phyloP scores from a whole-genome alignment of 2,329 filamentous ascomycete species.

The Colletotrichum tanaceti region DNA sequence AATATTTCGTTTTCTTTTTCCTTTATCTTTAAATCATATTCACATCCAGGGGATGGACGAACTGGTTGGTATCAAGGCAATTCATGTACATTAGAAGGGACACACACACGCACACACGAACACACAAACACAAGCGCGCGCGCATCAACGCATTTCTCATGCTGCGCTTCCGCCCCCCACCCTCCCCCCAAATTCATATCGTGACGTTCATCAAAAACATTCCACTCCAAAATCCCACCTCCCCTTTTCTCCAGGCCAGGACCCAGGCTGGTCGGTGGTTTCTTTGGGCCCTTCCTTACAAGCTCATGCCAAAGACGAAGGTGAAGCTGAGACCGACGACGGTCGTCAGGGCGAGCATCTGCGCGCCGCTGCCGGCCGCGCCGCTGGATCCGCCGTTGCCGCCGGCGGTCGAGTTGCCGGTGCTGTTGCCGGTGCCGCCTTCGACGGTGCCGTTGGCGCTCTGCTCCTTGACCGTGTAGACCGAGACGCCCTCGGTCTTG shows the following conservation, averaged over 20 bases:
- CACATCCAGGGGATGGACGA: constrained; percentile 12
- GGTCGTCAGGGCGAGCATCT: constrained; percentile 48
- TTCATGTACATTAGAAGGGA: constrained; percentile 38
- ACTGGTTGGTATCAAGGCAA: constrained; percentile 37
- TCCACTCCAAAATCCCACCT: too few species aligned
- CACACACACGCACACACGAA: too few species aligned
- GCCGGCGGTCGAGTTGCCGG: constrained; percentile 32
- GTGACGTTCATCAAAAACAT: background rate
- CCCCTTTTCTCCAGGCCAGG: too few species aligned
- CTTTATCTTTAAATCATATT: constrained; percentile 4
- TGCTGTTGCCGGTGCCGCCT: constrained; percentile 22
- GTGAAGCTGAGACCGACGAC: constrained; percentile 53
- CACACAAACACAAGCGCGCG: too few species aligned
- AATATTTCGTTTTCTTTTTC: background rate
- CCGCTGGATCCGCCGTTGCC: constrained; percentile 35
- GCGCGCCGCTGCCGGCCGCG: constrained; percentile 40
- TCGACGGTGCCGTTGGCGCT: constrained; percentile 40
- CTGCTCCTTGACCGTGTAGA: constrained; percentile 48
- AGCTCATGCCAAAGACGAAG: constrained; percentile 53
- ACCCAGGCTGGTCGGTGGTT: too few species aligned
- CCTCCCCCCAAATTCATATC: too few species aligned
- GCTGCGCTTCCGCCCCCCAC: constrained; percentile 3
- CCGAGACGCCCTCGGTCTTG: constrained; percentile 67
- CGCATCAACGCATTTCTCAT: constrained; percentile 15
- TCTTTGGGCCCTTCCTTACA: constrained; percentile 44